Evolutionary conservation across 345 rosid genomes (phyloP).

Genomic region (Eucalyptus pumila): DNA sequence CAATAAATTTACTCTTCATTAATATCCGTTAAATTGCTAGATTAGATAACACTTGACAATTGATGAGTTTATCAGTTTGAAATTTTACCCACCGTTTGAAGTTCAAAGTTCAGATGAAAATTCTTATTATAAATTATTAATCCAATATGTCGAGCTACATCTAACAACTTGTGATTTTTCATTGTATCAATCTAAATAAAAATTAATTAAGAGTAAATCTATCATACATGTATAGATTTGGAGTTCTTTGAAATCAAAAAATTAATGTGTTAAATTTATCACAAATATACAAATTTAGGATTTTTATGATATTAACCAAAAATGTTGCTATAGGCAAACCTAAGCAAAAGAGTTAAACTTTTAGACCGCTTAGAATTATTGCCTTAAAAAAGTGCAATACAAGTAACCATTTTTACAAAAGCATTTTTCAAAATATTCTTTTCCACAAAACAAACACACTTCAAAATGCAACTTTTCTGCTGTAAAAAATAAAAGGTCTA

Average conservation of each 20-base stretch:
- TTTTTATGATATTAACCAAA: too few relatives aligned
- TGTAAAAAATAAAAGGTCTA: neutral
- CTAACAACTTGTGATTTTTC: accelerated
- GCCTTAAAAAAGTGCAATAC: too few relatives aligned
- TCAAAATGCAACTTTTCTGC: accelerated
- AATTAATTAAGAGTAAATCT: accelerated
- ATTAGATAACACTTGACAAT: accelerated
- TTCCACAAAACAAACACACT: accelerated
- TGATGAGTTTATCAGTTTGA: accelerated
- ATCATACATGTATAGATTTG: accelerated
- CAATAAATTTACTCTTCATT: accelerated
- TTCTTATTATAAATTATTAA: too few relatives aligned
- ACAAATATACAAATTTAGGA: too few relatives aligned
- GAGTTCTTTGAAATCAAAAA: too few relatives aligned
- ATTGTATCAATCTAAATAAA: too few relatives aligned
- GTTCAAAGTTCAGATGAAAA: accelerated
- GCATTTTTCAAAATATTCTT: neutral
- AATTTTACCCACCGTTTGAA: too few relatives aligned
- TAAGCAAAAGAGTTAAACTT: neutral
- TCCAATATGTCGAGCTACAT: accelerated
- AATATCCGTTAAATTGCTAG: accelerated
- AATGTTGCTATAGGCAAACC: neutral
- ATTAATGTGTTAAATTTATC: too few relatives aligned
- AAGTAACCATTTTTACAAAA: neutral
- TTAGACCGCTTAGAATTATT: neutral